Percentiles rank a stretch among this genome's conserved stretches.
Conservation (phyloP, 176 grass and related monocot genomes). For the Eragrostis curvula region DNA sequence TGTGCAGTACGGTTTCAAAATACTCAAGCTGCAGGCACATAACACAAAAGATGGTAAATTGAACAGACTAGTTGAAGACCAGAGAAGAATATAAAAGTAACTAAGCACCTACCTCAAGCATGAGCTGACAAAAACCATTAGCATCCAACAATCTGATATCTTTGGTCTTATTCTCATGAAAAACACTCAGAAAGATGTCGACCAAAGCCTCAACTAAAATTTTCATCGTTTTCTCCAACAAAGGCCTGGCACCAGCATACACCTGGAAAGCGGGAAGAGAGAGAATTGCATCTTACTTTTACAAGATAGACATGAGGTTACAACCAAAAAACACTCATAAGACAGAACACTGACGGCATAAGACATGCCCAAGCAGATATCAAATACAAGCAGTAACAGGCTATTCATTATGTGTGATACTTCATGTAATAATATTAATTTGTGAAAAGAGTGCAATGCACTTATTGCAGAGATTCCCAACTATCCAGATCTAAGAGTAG, state of each 20-base stretch:
- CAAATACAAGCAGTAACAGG: not conserved
- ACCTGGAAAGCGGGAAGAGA: conserved; percentile 58
- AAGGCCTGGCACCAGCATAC: conserved; percentile 85
- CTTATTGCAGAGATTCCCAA: not conserved
- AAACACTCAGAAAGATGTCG: conserved; percentile 91
- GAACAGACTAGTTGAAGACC: conserved; percentile 24
- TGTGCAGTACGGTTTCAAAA: conserved; percentile 77
- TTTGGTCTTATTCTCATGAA: conserved; percentile 89
- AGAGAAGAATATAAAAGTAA: conserved; percentile 36
- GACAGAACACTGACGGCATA: not conserved
- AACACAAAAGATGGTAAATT: conserved; percentile 19
- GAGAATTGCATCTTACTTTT: conserved; percentile 16
- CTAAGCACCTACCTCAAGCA: conserved; percentile 81
- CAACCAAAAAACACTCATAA: not conserved
- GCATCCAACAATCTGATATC: conserved; percentile 78
- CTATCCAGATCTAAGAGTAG: not conserved
- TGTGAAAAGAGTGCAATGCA: not conserved
- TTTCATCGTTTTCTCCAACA: conserved; percentile 84
- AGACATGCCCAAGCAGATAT: not conserved
- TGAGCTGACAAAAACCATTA: conserved; percentile 97
- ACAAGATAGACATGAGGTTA: conserved; percentile 10
- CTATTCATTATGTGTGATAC: not conserved
- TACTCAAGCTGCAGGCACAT: conserved; percentile 80
- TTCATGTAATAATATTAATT: conserved; percentile 5
- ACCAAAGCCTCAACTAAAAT: conserved; percentile 94